Evolutionary conservation across 1,284 basidiomycete species (phyloP), one percentile per base, ranked within the genome.

Genomic region (Phylloboletellus chloephorus): DNA sequence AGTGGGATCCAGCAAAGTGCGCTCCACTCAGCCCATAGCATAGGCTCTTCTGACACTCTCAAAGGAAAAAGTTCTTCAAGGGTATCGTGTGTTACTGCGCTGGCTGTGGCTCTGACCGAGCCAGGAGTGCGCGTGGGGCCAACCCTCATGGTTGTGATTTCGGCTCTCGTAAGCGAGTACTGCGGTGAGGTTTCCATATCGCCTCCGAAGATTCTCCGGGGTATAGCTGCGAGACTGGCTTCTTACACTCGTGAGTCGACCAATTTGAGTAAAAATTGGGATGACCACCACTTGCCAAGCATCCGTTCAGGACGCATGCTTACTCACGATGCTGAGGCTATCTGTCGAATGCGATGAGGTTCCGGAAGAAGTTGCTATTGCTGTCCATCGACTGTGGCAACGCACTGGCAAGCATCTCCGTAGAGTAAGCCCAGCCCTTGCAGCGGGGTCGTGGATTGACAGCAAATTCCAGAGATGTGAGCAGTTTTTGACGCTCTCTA

Each of bases 271-370:
- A 16, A n/a, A 43, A 31, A 21, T 24, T 36, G 13, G 21, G 22
- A 17, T 49, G 26, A 45, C 28, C 15, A 16, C 10, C 30, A 13
- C 28, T 35, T 26, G 29, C 23, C 39, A 47, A 88, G 85, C 72
- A 23, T 67, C 76, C 16, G 73, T 88, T 8, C 81, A 84, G 54
- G 85, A 88, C 44, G 76, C 76, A 5, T 76, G 75, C 47, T 58
- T 88, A 21, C 56, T 88, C 24, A 70, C 78, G 3, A 82, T 88
- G 78, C 59, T 85, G 29, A 71, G 82, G 39, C 53, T 86, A 31
- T 66, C 71, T 32, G 74, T 72, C 7, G 73, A 79, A 13, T 81
- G 77, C 52, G 71, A 77, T 10, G 66, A 71, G 13, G 52, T 81
- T 5, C 72, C 80, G 2, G 51, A 63, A 11, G 64, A 71, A 9